A percentile compares a stretch with the other conserved stretches of the same genome.
Evolutionary conservation across 495 filamentous ascomycete genomes (phyloP).

Genomic region (Aspergillus asperescens): DNA sequence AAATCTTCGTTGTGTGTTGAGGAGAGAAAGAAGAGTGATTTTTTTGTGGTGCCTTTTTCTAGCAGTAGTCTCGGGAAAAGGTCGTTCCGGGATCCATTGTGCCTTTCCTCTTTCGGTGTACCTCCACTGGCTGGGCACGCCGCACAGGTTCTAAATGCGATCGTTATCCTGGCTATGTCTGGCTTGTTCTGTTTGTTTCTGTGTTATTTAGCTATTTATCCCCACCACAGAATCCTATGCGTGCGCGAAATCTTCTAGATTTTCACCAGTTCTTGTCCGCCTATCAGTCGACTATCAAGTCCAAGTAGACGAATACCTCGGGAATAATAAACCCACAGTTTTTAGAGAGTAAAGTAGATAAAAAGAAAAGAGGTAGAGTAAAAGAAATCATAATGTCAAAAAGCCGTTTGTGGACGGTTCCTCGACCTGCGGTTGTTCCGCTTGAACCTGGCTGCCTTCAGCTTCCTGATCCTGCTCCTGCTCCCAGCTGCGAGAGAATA

Average conservation of each 20-base stretch:
- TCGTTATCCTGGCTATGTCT: background rate
- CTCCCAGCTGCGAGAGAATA: slow-evolving; percentile 50
- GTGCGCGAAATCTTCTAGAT: slow-evolving; percentile 2
- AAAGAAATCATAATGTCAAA: slow-evolving; percentile 1
- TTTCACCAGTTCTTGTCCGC: background rate
- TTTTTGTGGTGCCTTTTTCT: background rate
- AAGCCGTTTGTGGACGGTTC: slow-evolving; percentile 2
- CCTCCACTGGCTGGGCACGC: background rate
- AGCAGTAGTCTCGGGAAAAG: slow-evolving; percentile 5
- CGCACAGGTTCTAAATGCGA: background rate
- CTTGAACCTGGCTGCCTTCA: slow-evolving; percentile 2
- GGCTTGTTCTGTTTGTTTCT: background rate
- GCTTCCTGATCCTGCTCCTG: slow-evolving; percentile 35
- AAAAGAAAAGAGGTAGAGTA: background rate
- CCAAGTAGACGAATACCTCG: background rate
- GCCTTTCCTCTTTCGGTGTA: background rate
- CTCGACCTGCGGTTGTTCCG: slow-evolving; percentile 1
- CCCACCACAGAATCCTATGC: background rate
- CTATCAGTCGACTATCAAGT: background rate
- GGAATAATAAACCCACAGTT: background rate
- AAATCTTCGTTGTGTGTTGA: background rate
- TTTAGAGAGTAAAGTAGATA: background rate
- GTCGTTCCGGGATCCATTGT: background rate
- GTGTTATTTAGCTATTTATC: too few relatives aligned
- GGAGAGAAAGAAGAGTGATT: background rate